Evolutionary conservation across 768 basidiomycete genomes (phyloP), one percentile per base, ranked within the genome.

Genomic region (Steccherinum ochraceum): DNA sequence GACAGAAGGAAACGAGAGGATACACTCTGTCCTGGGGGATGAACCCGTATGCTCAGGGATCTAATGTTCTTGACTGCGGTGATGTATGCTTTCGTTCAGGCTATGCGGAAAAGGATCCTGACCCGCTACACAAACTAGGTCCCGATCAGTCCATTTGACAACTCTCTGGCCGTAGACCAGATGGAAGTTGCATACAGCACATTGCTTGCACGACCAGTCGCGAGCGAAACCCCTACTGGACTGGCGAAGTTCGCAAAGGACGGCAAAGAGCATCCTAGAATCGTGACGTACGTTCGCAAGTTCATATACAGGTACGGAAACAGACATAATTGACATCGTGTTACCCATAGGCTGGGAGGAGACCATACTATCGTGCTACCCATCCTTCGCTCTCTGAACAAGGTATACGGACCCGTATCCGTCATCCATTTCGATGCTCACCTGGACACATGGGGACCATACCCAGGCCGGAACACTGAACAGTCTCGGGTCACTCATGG

Each of bases 321-420:
- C n/a, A n/a, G n/a, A n/a, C n/a, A n/a, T n/a, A n/a, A 16, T 19
- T n/a, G 24, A 42, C 53, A 49, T 50, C 4, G 4, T 19, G 1
- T 3, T 24, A 27, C 13, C n/a, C 18, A 12, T 55, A 69, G 67
- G 25, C 58, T 66, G 72, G 93, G 93, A 21, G 92, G 92, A 4
- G 92, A 93, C 60, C 92, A 93, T 64, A 90, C 90, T 12, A 87
- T 93, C 55, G 90, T 87, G 5, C 77, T 92, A 16, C 89, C 91
- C 5, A 91, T 93, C 57, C 76, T 94, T 12, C 84, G 89, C 42
- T 79, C 91, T 13, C 68, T 94, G 40, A 68, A 86, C 69, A 81
- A 81, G 60, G 74, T 86, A 21, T 91, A 93, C 62, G 91, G 90
- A 11, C 86, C 87, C 0, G 76, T 89, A 49, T 83, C 84, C 27